Evolutionary conservation across 2,329 filamentous ascomycete species (phyloP), one percentile per base, ranked within the genome.

Genomic region (Pyrenophora tritici-repentis): DNA sequence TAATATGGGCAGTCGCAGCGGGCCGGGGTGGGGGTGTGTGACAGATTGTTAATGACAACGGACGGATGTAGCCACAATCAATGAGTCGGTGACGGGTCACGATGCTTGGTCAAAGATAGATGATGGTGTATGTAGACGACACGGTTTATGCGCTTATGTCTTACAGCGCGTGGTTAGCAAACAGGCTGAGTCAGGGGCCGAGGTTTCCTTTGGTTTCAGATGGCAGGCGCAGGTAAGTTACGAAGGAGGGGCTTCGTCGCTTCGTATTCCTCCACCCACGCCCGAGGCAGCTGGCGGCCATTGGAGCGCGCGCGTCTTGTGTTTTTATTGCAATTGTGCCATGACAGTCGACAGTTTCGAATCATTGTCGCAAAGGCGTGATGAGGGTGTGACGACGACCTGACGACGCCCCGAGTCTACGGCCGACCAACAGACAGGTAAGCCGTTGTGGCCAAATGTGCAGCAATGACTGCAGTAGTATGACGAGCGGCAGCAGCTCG

Each of bases 231-330:
- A 4, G 4, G 20, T 4, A 4, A 22, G 20, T 4, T 22, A 22
- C 13, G n/a, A n/a, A 29, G 20, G 48, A 42, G 42, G n/a, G 43
- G 29, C 44, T 48, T 45, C 42, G 53, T 36, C 34, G 47, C 47
- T 7, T n/a, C n/a, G n/a, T n/a, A n/a, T n/a, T n/a, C 52, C 53
- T 55, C 48, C 47, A 36, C 46, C 48, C 26, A 47, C 50, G 51
- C 53, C 53, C 46, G 34, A 22, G 20, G 10, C 16, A 24, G 32
- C 54, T 53, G 38, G 54, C 54, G 50, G 53, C 47, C 43, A 47
- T 17, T 42, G 51, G 61, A 60, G 62, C 59, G 62, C 62, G 62
- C 62, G 62, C 59, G 33, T 43, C 43, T 62, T 44, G 55, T 55
- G 35, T 42, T n/a, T 37, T 40, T 36, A 36, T 20, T 20, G 18